These are phyloP conservation scores for Rhododendron ovatum DNA, from an alignment of 148 eudicot species.

Conservation along the genomic window DNA sequence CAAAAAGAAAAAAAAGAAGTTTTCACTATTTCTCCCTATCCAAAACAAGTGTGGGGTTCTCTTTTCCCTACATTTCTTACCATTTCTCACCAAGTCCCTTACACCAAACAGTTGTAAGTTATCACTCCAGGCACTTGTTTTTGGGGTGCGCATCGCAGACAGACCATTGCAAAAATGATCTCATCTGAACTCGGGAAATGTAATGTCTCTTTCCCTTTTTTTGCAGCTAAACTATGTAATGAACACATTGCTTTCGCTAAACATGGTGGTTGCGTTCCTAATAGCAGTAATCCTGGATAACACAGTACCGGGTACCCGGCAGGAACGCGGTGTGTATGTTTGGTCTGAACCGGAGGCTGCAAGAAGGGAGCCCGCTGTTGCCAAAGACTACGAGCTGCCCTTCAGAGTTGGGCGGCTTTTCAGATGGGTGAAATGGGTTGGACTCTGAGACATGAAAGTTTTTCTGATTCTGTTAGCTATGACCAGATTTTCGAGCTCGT, in stretches of 20 bases:
- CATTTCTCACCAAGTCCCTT: neutral
- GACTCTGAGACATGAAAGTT: conserved; percentile 35
- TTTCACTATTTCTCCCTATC: neutral
- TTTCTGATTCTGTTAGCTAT: neutral
- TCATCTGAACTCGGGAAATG: neutral
- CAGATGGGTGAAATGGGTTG: conserved; percentile 99
- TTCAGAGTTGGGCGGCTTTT: conserved; percentile 75
- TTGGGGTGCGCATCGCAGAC: neutral
- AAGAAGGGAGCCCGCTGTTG: conserved; percentile 83
- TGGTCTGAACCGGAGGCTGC: conserved; percentile 95
- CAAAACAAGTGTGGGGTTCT: neutral
- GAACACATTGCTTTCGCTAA: conserved; percentile 77
- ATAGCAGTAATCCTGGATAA: conserved; percentile 82
- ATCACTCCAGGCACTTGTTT: neutral
- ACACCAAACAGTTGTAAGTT: neutral
- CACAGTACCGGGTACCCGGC: conserved; percentile 88
- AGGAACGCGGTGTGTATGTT: conserved; percentile 90
- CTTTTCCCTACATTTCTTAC: neutral
- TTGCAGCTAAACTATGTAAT: conserved; percentile 84
- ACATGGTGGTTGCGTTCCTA: conserved; percentile 95
- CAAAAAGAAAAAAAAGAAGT: too few species aligned
- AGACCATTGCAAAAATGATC: neutral
- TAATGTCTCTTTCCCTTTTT: neutral
- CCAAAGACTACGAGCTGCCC: conserved; percentile 79
- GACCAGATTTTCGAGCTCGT: conserved; percentile 12